Base-by-base conservation (phyloP, 2,329 filamentous ascomycete species). In the Sordariomycetes sp. region DNA sequence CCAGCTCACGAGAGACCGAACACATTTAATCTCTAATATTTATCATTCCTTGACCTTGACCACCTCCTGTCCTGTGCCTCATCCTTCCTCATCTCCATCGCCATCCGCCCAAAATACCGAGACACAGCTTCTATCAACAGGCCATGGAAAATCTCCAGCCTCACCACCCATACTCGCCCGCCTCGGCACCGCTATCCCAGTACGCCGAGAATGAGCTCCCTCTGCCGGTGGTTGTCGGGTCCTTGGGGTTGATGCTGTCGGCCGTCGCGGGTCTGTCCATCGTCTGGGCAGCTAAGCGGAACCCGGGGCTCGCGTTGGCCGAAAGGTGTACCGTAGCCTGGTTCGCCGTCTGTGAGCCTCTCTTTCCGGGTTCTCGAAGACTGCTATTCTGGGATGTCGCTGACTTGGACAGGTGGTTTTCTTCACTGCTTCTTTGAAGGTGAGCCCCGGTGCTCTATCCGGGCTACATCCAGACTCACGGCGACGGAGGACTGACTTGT, bases 381-480 rank as follows among this genome's bases (percentile, higher is more conserved):
- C 12, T 12, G 48, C 28, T 52, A 15, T 35, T 2, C 8, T 39
- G 22, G 15, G 2, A 22, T 3, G 32, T 36, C 7, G 39, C 2
- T 25, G 50, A 52, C 13, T 34, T n/a, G 13, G 54, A 2, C 55
- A 85, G 82, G 80, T 63, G 84, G 82, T 2, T 82, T 78, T 62
- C 75, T 95, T 42, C 90, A 96, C 70, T 77, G 86, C 57, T 84
- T 87, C 65, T 95, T 95, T 68, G 90, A 95, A 73, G 88, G 86
- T 82, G 10, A 10, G 15, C 51, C 12, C 5, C 12, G 2, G 52
- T 34, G 35, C 36, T 48, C 24, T 15, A 13, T 20, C n/a, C 3
- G 22, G 48, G n/a, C 48, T 15, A 28, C 22, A 3, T 24, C 22
- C 22, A 25, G 52, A 32, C 32, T 12, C 17, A 13, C 35, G 13